A percentile compares a stretch with the other conserved stretches of the same genome.
phyloP scores from a whole-genome alignment of 768 basidiomycete genomes.

The Mycena galericulata region DNA sequence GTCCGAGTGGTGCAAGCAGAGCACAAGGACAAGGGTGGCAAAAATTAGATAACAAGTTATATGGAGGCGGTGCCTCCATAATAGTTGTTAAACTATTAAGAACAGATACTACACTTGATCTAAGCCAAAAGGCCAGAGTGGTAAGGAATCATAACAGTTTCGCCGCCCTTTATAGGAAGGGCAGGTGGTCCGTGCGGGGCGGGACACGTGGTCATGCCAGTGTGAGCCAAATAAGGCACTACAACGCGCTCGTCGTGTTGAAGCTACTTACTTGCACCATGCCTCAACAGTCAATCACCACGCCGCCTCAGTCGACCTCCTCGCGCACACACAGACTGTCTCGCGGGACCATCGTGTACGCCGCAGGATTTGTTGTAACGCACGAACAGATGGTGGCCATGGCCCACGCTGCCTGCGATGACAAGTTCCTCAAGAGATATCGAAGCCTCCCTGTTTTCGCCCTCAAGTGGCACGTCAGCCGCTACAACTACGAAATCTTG shows the following conservation, averaged over 20 bases:
- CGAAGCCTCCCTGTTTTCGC: background rate
- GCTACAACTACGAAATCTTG: background rate
- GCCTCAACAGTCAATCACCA: no score
- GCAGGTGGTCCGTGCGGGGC: no score
- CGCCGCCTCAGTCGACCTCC: no score
- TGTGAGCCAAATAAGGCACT: no score
- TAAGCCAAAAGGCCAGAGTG: constrained; percentile 97
- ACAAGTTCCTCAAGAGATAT: background rate
- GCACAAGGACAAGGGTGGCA: constrained; percentile 64
- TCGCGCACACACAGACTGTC: background rate
- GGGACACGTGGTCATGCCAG: no score
- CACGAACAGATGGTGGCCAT: background rate
- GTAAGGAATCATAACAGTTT: constrained; percentile 68
- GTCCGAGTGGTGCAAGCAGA: constrained; percentile 70
- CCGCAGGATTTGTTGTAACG: background rate
- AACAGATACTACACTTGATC: constrained; percentile 99
- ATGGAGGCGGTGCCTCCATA: constrained; percentile 66
- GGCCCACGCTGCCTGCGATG: background rate
- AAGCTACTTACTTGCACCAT: no score
- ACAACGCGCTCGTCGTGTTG: no score
- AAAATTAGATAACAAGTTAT: constrained; percentile 67
- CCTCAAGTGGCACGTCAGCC: no score
- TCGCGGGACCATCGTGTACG: background rate
- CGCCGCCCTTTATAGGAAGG: no score
- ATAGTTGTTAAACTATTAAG: constrained; percentile 77